Percentiles rank a stretch among this genome's conserved stretches.
Evolutionary conservation across 108 stramenopile species (phyloP).

Genomic region (Fistulifera pelliculosa): DNA sequence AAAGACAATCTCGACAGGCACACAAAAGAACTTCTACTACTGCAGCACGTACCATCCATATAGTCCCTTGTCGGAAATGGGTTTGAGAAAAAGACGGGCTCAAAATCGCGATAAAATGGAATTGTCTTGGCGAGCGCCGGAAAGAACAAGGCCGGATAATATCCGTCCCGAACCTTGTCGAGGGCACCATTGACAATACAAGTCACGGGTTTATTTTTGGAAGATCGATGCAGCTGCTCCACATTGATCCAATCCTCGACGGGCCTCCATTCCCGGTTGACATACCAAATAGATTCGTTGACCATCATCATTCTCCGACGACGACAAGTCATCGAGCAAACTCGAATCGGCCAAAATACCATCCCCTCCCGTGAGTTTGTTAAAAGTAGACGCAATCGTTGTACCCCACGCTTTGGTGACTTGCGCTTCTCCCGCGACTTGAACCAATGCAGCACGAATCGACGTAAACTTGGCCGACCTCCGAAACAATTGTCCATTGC

Average conservation of each 20-base stretch:
- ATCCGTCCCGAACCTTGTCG: slow-evolving; percentile 80
- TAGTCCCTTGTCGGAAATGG: slow-evolving; percentile 67
- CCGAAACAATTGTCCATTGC: slow-evolving; percentile 44
- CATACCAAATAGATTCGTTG: slow-evolving; percentile 36
- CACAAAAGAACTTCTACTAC: background rate
- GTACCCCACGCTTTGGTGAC: slow-evolving; percentile 76
- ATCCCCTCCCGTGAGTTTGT: slow-evolving; percentile 42
- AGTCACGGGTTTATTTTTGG: slow-evolving; percentile 13
- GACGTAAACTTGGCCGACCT: slow-evolving; percentile 56
- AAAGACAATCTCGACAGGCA: slow-evolving; percentile 10
- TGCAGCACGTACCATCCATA: slow-evolving; percentile 30
- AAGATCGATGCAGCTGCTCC: slow-evolving; percentile 38
- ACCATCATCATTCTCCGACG: slow-evolving; percentile 11
- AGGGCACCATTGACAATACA: slow-evolving; percentile 78
- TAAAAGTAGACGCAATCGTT: slow-evolving; percentile 50
- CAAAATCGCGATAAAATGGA: slow-evolving; percentile 63
- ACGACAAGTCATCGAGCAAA: slow-evolving; percentile 41
- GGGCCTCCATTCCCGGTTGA: slow-evolving; percentile 88
- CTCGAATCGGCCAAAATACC: slow-evolving; percentile 58
- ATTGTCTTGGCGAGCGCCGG: slow-evolving; percentile 68
- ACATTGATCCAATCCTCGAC: slow-evolving; percentile 89
- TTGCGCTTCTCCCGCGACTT: slow-evolving; percentile 25
- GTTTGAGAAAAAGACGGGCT: slow-evolving; percentile 60
- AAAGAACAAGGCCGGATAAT: slow-evolving; percentile 73
- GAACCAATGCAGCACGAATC: slow-evolving; percentile 41